Evolutionary conservation across 2,329 filamentous ascomycete genomes (phyloP), one percentile per base, ranked within the genome.

Genomic region (Pestalotiopsis sp.): DNA sequence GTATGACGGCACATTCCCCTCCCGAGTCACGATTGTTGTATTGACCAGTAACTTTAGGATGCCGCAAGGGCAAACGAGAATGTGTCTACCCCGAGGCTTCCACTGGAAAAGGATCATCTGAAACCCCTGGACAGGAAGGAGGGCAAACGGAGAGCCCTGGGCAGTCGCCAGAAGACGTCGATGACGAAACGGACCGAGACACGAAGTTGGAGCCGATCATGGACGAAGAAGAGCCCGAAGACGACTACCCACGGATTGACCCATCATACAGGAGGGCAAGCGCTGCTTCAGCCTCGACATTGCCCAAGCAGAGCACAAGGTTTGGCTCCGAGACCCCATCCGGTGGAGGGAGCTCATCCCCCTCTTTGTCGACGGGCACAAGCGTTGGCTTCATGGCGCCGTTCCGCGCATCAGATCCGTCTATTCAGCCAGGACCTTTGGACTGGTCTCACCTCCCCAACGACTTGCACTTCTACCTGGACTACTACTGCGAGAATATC

Each of bases 1-100:
- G 90, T 92, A 83, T 81, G 86, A 74, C 49, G 25, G 67, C 69
- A 39, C 65, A 59, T 39, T 66, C 67, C 63, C 49, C 58, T 56
- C 66, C 41, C 67, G 66, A 68, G 58, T 64, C 49, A 36, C 41
- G 58, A 12, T 49, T 9, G 17, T 17, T 27, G 17, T 59, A 57
- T 56, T 23, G 71, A 78, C 80, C 71, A 80, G 75, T 52, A 67
- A 64, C 25, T 64, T 57, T 70, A 92, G 94, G 95, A 76, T 99
- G 96, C 80, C 92, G 90, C 74, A 99, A 98, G 81, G 96, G 95
- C 64, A 93, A 91, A 73, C 89, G 96, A 81, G 93, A 97, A 72
- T 99, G 96, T 79, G 86, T 92, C 69, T 99, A 98, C 78, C 95
- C 96, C 2, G 93, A 95, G 62, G 84, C 90, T 38, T 83, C 89